phyloP scores from a whole-genome alignment of 2,329 filamentous ascomycete species.

The Erysiphe pulchra region DNA sequence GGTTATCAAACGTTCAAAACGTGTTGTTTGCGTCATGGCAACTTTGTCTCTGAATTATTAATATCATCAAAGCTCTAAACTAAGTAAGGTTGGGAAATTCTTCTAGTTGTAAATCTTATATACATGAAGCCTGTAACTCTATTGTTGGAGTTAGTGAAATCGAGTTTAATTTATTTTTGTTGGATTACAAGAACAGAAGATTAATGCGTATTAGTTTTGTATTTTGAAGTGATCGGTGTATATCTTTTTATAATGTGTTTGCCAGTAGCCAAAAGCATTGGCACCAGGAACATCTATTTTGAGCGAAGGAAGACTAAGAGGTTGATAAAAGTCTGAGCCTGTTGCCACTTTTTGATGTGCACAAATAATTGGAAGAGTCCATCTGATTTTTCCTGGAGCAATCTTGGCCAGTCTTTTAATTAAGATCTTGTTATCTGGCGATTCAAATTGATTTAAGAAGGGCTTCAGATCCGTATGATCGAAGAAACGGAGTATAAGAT shows the following conservation, averaged over 20 bases:
- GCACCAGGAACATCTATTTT: conserved; percentile 1
- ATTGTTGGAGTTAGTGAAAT: too few relatives aligned
- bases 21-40: too few relatives aligned
- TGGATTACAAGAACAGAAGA: too few relatives aligned
- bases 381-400: conserved; percentile 7
- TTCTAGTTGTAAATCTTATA: too few relatives aligned
- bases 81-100: too few relatives aligned
- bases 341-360: background rate
- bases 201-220: too few relatives aligned
- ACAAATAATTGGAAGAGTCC: conserved; percentile 9
- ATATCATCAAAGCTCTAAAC: too few relatives aligned
- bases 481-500: background rate
- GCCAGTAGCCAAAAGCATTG: conserved; percentile 2
- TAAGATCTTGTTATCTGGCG: background rate
- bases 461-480: background rate
- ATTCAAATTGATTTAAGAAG: background rate
- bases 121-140: too few relatives aligned
- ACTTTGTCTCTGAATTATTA: too few relatives aligned
- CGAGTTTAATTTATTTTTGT: too few relatives aligned
- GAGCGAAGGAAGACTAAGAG: conserved; percentile 7
- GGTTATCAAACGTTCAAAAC: too few relatives aligned
- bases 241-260: conserved; percentile 9
- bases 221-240: conserved; percentile 1
- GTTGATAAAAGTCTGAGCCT: background rate
- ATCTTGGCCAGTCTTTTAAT: conserved; percentile 1